A percentile compares a stretch with the other conserved stretches of the same genome.
Evolutionary conservation across 805 yeast genomes (phyloP).

Genomic region (Sugiyamaella chiloensis): DNA sequence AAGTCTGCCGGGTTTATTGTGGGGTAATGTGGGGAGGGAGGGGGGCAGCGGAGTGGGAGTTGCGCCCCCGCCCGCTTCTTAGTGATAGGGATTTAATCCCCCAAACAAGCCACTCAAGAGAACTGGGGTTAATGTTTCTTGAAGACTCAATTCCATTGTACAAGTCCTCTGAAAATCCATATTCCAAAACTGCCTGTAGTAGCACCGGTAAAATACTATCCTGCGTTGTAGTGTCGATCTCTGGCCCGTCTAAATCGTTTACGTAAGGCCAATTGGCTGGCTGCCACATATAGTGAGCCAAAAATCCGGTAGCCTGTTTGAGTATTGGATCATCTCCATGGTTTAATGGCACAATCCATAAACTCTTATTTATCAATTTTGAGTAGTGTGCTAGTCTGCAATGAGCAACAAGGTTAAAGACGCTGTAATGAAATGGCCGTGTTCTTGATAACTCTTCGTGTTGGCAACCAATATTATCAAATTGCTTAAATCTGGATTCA

Average conservation of each 20-base stretch:
- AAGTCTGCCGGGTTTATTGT: not conserved
- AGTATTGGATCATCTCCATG: not conserved
- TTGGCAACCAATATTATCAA: slow-evolving; percentile 1
- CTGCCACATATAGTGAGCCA: not conserved
- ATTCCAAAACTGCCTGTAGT: not conserved
- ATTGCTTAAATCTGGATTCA: not conserved
- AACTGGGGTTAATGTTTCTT: not conserved
- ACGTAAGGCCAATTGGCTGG: not conserved
- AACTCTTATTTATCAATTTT: no score
- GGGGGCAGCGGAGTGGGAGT: no score
- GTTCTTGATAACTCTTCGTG: slow-evolving; percentile 4
- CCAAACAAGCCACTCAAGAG: slow-evolving; percentile 6
- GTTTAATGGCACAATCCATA: not conserved
- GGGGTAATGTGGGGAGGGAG: not conserved
- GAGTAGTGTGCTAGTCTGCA: not conserved
- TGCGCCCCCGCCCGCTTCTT: not conserved
- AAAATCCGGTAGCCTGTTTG: not conserved
- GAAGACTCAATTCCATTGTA: not conserved
- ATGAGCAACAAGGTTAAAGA: slow-evolving; percentile 3
- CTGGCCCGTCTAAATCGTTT: slow-evolving; percentile 1
- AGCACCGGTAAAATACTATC: slow-evolving; percentile 2
- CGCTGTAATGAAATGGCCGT: slow-evolving; percentile 5
- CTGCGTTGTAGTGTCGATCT: slow-evolving; percentile 4
- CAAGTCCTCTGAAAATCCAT: not conserved
- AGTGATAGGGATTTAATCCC: not conserved